Percentiles rank a stretch among this genome's conserved stretches.
These are phyloP conservation scores for Leptographium lundbergii DNA, from an alignment of 2,329 filamentous ascomycete species.

Conservation along the genomic window DNA sequence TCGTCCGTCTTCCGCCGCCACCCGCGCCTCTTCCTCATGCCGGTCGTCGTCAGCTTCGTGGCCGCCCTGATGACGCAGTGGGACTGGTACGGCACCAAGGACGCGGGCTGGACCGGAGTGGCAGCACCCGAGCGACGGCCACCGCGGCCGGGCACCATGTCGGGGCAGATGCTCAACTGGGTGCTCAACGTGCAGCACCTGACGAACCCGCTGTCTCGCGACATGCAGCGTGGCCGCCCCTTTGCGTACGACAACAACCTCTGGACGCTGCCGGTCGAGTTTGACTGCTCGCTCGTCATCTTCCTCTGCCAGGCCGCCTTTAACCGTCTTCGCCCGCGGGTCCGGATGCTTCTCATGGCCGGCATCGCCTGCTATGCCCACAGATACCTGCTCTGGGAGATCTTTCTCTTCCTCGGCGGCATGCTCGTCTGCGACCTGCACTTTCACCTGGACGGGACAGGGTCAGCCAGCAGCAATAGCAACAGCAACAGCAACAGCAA, in stretches of 20 bases:
- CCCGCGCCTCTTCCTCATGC: conserved; percentile 13
- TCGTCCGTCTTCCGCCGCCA: conserved; percentile 12
- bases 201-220: conserved; percentile 18
- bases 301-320: conserved; percentile 22
- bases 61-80: conserved; percentile 5
- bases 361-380: conserved; percentile 14
- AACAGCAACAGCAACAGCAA: not conserved
- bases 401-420: conserved; percentile 19
- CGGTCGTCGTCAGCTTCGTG: conserved; percentile 6
- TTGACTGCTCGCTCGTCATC: conserved; percentile 21
- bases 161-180: conserved; percentile 8
- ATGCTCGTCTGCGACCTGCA: conserved; percentile 20
- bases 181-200: conserved; percentile 1
- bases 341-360: conserved; percentile 8
- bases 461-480: not conserved
- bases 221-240: conserved; percentile 4
- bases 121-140: conserved; percentile 7
- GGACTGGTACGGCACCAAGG: conserved; percentile 8
- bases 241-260: conserved; percentile 20
- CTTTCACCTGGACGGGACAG: conserved; percentile 20
- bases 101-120: conserved; percentile 3
- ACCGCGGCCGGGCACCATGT: not conserved
- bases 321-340: conserved; percentile 10
- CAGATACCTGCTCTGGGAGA: conserved; percentile 16
- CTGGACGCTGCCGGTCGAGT: conserved; percentile 26